phyloP scores from a whole-genome alignment of 352 stramenopile genomes.

The Phytopythium oedochilum region DNA sequence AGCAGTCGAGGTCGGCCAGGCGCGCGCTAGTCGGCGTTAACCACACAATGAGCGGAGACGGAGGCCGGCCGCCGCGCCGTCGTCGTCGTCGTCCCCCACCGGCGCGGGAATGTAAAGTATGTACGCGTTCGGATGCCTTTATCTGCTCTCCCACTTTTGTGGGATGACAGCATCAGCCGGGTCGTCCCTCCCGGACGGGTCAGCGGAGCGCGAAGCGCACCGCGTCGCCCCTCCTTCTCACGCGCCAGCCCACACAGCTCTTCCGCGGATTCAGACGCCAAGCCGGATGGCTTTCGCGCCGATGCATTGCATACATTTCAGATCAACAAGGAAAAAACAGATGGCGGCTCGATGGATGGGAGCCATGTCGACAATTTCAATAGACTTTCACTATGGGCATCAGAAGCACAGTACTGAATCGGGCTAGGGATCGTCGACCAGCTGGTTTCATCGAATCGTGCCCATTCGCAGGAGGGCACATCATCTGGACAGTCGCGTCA shows the following conservation, averaged over 20 bases:
- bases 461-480: not conserved
- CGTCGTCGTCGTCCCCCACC: not conserved
- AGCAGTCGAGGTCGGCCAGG: not conserved
- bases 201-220: not conserved
- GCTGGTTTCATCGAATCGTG: slow-evolving; percentile 2
- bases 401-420: too few species aligned
- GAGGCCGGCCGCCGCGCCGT: not conserved
- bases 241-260: not conserved
- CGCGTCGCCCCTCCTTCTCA: not conserved
- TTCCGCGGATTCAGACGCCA: slow-evolving; percentile 4
- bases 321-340: not conserved
- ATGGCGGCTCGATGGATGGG: not conserved
- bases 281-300: not conserved
- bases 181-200: not conserved
- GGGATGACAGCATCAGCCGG: not conserved
- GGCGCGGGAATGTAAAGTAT: not conserved
- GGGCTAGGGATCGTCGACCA: not conserved
- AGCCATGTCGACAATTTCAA: not conserved
- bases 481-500: not conserved
- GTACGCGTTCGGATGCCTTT: too few species aligned
- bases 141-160: too few species aligned
- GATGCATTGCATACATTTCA: too few species aligned
- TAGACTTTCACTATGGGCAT: too few species aligned
- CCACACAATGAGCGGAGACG: not conserved
- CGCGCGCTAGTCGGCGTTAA: not conserved